Evolutionary conservation across 768 basidiomycete genomes (phyloP), one percentile per base, ranked within the genome.

Genomic region (Boletus rubescentipes): DNA sequence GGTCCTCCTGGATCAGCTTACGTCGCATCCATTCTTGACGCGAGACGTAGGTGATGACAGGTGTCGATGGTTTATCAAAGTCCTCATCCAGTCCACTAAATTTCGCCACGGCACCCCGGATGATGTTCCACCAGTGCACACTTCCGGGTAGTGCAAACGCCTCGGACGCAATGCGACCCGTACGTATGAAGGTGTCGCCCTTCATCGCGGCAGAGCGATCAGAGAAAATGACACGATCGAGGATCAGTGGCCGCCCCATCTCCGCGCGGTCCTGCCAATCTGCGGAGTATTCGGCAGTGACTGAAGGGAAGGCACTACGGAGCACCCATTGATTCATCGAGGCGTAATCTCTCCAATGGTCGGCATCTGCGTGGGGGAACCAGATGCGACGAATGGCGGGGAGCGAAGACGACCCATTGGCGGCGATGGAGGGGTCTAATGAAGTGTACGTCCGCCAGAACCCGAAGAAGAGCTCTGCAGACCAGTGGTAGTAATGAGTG

Each of bases 401-500:
- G 32, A 97, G 84, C 6, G 75, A 69, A 1, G 91, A 90, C 43
- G 80, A 79, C 9, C 91, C 93, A 41, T 78, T 72, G 0, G 80
- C 59, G 3, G 83, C 71, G 47, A 95, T 93, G 20, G 69, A 71
- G 2, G 82, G 80, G 67, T 94, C 92, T 11, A 96, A 75, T 2
- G 90, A 85, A 32, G 91, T 81, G 68, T 95, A 96, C 0, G 93
- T 85, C 9, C 92, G 81, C 94, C 94, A 96, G 61, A 95, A 82
- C 37, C 94, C 94, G 59, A 92, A 91, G 74, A 90, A 87, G 18
- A 94, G 81, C 66, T 98, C 94, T 5, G 94, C 93, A 31, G 88
- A 83, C 83, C 90, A 94, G 64, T 98, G 93, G 67, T 93, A 96
- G 67, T 95, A 96, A 70, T 96, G 93, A 1, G 88, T 89, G 51